phyloP scores from a whole-genome alignment of 768 basidiomycete genomes.

The Mycena latifolia region DNA sequence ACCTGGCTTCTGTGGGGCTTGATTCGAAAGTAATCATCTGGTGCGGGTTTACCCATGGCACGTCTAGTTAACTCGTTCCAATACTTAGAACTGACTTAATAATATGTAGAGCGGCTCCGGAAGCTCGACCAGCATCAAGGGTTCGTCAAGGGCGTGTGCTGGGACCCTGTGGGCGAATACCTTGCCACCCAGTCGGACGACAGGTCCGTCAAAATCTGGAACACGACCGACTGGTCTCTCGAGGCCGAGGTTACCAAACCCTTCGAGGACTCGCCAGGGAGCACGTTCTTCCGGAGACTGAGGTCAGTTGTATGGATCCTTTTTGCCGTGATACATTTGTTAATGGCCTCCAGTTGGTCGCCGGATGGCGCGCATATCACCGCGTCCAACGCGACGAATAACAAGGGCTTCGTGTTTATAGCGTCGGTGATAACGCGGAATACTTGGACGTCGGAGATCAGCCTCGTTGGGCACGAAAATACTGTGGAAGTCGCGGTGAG shows the following conservation, averaged over 20 bases:
- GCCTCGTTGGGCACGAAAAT: slow-evolving; percentile 96
- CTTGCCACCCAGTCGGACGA: slow-evolving; percentile 99
- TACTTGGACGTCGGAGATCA: slow-evolving; percentile 92
- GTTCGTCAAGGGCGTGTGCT: slow-evolving; percentile 98
- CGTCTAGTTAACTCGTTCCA: slow-evolving; percentile 35
- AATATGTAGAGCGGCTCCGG: slow-evolving; percentile 75
- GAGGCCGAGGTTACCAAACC: slow-evolving; percentile 90
- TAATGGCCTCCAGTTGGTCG: slow-evolving; percentile 81
- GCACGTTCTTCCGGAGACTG: slow-evolving; percentile 92
- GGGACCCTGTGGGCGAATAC: slow-evolving; percentile 98
- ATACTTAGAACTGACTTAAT: not conserved
- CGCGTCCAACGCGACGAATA: slow-evolving; percentile 97
- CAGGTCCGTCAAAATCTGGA: slow-evolving; percentile 96
- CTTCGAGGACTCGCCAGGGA: slow-evolving; percentile 93
- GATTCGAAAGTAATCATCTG: slow-evolving; percentile 94
- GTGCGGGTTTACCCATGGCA: slow-evolving; percentile 93
- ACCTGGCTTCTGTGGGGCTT: slow-evolving; percentile 92
- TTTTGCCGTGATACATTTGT: not conserved
- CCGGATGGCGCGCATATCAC: slow-evolving; percentile 99
- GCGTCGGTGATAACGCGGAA: slow-evolving; percentile 94
- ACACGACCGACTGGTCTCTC: slow-evolving; percentile 90
- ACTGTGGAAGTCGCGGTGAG: slow-evolving; percentile 95
- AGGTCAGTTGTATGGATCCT: slow-evolving; percentile 62
- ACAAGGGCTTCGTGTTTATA: slow-evolving; percentile 96
- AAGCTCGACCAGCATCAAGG: slow-evolving; percentile 93